A percentile compares a stretch with the other conserved stretches of the same genome.
phyloP scores from a whole-genome alignment of 2,329 filamentous ascomycete species.

The Hymenoscyphus infarciens region DNA sequence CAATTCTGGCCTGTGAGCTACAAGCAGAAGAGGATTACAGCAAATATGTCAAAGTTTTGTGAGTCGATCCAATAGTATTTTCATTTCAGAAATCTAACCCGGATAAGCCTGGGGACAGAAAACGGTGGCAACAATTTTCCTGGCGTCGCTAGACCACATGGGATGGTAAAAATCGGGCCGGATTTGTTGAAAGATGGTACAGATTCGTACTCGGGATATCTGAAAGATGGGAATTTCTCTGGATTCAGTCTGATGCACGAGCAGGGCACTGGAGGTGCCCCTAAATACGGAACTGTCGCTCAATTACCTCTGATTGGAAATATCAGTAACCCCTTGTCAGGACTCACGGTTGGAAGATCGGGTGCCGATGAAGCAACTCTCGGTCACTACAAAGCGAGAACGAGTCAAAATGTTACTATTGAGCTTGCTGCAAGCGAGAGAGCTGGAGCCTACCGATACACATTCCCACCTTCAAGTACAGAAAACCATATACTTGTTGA shows the following conservation, averaged over 20 bases:
- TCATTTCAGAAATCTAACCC: constrained; percentile 7
- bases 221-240: constrained; percentile 49
- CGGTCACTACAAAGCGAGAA: constrained; percentile 57
- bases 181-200: constrained; percentile 42
- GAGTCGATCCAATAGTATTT: neutral
- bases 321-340: constrained; percentile 51
- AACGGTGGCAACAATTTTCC: constrained; percentile 45
- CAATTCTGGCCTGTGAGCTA: neutral
- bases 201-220: constrained; percentile 53
- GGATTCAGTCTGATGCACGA: constrained; percentile 64
- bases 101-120: constrained; percentile 36
- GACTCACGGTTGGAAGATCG: constrained; percentile 53
- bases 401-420: constrained; percentile 53
- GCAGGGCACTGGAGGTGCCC: constrained; percentile 63
- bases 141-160: constrained; percentile 43
- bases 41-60: constrained; percentile 31
- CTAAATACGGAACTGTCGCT: constrained; percentile 65
- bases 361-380: constrained; percentile 50
- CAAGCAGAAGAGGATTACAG: constrained; percentile 20
- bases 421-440: constrained; percentile 55
- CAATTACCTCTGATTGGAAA: constrained; percentile 53
- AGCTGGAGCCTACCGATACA: constrained; percentile 59
- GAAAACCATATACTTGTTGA: constrained; percentile 26
- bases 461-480: constrained; percentile 48
- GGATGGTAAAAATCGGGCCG: constrained; percentile 43